Evolutionary conservation across 805 yeast genomes (phyloP), one percentile per base, ranked within the genome.

Genomic region (Priceomyces melissophilus): DNA sequence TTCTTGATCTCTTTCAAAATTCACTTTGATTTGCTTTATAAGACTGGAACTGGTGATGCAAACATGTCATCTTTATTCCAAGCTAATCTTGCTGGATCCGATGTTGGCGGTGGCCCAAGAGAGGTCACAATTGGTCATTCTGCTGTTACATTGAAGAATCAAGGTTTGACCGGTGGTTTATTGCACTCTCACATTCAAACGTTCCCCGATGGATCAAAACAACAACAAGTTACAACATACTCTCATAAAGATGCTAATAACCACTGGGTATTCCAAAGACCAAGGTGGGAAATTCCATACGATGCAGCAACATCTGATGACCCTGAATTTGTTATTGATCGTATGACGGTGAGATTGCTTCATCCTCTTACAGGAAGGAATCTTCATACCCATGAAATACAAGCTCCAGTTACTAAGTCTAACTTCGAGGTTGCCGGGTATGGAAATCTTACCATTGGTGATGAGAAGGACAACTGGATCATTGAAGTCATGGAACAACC

Each of bases 61-160:
- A 76, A 75, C 50, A 84, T 85, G 86, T 81, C 88, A 9, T 82
- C 91, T 0, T 67, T 86, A 49, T 85, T 85, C 72, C 95, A 86
- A 65, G 91, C 93, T 34, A 80, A 81, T 57, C 74, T 86, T 59
- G 63, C 65, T 11, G 87, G 86, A 35, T 75, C 87, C 10, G 79
- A 75, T 40, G 81, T 85, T 33, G 58, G 61, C 26, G 85, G 79
- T 62, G 67, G 84, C 28, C 84, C 91, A 40, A 73, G 93, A 64
- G 84, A 82, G 48, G 70, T 86, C 12, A 61, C 82, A 3, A 61
- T 74, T 42, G 87, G 79, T 13, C 78, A 55, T 55, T 60, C 73
- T 43, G 42, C 60, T 46, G 58, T 64, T 38, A 59, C 79, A 54
- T 39, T 69, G 58, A 65, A 62, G 49, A 60, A 61, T 52, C 72